Percentiles rank a stretch among this genome's conserved stretches.
phyloP scores from a whole-genome alignment of 2,329 filamentous ascomycete genomes.

The Thermochaetoides dissita region DNA sequence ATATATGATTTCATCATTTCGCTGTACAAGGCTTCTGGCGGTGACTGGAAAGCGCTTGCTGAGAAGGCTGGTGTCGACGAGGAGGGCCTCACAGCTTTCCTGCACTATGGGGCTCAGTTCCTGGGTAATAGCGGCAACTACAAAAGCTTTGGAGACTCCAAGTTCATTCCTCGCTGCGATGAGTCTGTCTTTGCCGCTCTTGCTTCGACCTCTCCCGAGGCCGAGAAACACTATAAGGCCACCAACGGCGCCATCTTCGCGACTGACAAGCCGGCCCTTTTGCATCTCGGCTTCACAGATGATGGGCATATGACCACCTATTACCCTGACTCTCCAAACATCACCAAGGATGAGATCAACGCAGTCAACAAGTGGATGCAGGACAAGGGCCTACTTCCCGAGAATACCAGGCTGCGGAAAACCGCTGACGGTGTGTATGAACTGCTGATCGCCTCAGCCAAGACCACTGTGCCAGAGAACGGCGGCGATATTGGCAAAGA shows the following conservation, averaged over 20 bases:
- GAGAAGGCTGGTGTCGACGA: conserved; percentile 50
- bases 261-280: conserved; percentile 44
- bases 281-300: conserved; percentile 65
- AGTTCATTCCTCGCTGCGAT: conserved; percentile 62
- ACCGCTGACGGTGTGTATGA: conserved; percentile 50
- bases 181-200: conserved; percentile 51
- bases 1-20: conserved; percentile 72
- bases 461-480: conserved; percentile 41
- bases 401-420: conserved; percentile 67
- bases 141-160: conserved; percentile 75
- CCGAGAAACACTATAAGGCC: conserved; percentile 49
- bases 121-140: conserved; percentile 73
- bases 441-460: conserved; percentile 58
- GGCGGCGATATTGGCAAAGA: conserved; percentile 58
- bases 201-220: conserved; percentile 44
- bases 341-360: conserved; percentile 62
- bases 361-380: conserved; percentile 61
- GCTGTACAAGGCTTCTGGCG: conserved; percentile 50
- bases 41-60: conserved; percentile 57
- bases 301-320: conserved; percentile 69
- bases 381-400: conserved; percentile 54
- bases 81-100: conserved; percentile 51
- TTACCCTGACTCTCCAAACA: conserved; percentile 61
- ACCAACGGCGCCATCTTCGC: conserved; percentile 63
- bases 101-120: conserved; percentile 68